These are phyloP conservation scores for Suhomyces chickasaworum DNA, from an alignment of 1,139 yeast species.

Conservation along the genomic window DNA sequence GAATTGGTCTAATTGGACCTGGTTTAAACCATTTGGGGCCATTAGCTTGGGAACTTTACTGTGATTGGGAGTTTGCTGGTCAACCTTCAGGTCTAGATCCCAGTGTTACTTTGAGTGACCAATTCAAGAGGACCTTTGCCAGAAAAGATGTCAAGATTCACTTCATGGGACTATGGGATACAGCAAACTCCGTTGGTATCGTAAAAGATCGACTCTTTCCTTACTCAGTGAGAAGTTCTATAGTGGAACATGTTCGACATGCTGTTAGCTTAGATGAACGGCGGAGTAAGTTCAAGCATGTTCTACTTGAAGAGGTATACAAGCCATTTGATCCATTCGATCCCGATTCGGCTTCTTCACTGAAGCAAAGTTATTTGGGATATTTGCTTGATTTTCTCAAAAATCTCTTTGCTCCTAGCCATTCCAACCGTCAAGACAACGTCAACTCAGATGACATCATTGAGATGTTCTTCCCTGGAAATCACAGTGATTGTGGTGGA, in stretches of 20 bases:
- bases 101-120: constrained; percentile 46
- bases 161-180: constrained; percentile 68
- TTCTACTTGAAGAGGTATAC: constrained; percentile 43
- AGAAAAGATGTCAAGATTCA: constrained; percentile 45
- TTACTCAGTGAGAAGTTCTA: constrained; percentile 49
- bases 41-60: constrained; percentile 63
- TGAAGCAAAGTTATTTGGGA: neutral
- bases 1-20: constrained; percentile 54
- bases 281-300: constrained; percentile 61
- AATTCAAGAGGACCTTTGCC: constrained; percentile 55
- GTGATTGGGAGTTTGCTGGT: constrained; percentile 62
- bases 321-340: neutral
- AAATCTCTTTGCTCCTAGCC: neutral
- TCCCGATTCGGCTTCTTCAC: neutral
- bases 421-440: constrained; percentile 1
- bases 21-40: constrained; percentile 57
- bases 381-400: neutral
- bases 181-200: constrained; percentile 65
- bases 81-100: constrained; percentile 48
- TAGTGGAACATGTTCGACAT: constrained; percentile 61
- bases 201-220: constrained; percentile 60
- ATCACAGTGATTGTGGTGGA: constrained; percentile 68
- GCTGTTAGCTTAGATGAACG: constrained; percentile 68
- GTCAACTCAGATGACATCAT: constrained; percentile 38
- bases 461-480: constrained; percentile 67